These are phyloP conservation scores for Xerocomellus amylosporus DNA, from an alignment of 768 basidiomycete species.

Conservation along the genomic window DNA sequence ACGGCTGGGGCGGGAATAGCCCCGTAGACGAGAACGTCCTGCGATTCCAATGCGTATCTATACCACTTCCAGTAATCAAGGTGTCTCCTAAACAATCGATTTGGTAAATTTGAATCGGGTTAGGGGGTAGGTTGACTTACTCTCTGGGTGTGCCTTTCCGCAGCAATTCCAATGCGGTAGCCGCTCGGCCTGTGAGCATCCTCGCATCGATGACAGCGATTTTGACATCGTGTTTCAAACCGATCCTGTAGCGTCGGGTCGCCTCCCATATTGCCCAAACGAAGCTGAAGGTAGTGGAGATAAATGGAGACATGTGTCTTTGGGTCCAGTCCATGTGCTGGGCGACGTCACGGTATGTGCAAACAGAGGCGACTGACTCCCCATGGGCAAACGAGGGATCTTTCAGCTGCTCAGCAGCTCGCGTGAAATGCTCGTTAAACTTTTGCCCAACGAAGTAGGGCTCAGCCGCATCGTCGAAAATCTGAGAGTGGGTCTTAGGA, in stretches of 20 bases:
- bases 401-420: slow-evolving; percentile 38
- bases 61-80: slow-evolving; percentile 74
- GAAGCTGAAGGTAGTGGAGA: slow-evolving; percentile 79
- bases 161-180: slow-evolving; percentile 65
- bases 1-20: slow-evolving; percentile 65
- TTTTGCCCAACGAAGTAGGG: slow-evolving; percentile 68
- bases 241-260: slow-evolving; percentile 65
- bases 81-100: slow-evolving; percentile 44
- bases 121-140: slow-evolving; percentile 39
- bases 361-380: slow-evolving; percentile 27
- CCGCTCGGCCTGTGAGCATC: slow-evolving; percentile 52
- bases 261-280: slow-evolving; percentile 84
- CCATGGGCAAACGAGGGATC: slow-evolving; percentile 32
- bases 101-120: background rate
- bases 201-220: slow-evolving; percentile 76
- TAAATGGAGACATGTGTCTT: slow-evolving; percentile 62
- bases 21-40: slow-evolving; percentile 70
- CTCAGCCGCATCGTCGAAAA: slow-evolving; percentile 48
- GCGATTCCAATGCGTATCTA: slow-evolving; percentile 70
- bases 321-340: slow-evolving; percentile 78
- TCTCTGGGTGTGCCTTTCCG: slow-evolving; percentile 49
- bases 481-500: slow-evolving; percentile 57
- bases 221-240: slow-evolving; percentile 72
- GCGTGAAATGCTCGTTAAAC: slow-evolving; percentile 47
- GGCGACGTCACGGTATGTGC: slow-evolving; percentile 60